Evolutionary conservation across 1,284 basidiomycete genomes (phyloP).

Genomic region (Uromyces viciae-fabae): DNA sequence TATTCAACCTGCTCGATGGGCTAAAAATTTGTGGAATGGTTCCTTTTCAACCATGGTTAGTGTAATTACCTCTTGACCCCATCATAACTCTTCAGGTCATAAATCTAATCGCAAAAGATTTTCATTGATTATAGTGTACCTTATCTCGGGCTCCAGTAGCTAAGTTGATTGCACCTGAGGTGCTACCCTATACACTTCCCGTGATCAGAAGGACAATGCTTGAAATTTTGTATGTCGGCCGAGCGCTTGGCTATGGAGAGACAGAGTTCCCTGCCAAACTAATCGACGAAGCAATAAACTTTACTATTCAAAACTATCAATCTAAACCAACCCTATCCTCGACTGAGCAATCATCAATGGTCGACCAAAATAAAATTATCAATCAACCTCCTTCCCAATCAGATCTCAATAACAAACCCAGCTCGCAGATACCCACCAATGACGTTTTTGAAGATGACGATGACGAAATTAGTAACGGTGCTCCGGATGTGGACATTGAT

Average conservation of each 20-base stretch:
- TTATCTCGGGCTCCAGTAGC: slow-evolving; percentile 57
- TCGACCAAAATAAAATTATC: not conserved
- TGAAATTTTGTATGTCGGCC: slow-evolving; percentile 56
- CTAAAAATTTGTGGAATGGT: slow-evolving; percentile 58
- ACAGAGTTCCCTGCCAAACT: slow-evolving; percentile 27
- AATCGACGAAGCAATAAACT: slow-evolving; percentile 34
- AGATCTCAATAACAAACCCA: not conserved
- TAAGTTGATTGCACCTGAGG: slow-evolving; percentile 53
- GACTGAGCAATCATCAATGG: too few species aligned
- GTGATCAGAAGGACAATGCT: slow-evolving; percentile 56
- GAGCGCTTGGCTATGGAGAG: slow-evolving; percentile 49
- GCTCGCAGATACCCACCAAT: not conserved
- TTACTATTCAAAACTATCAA: slow-evolving; percentile 34
- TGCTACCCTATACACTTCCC: slow-evolving; percentile 54
- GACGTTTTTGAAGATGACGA: slow-evolving; percentile 30
- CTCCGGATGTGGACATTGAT: not conserved
- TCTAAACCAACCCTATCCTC: not conserved
- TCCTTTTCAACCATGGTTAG: slow-evolving; percentile 47
- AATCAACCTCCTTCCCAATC: not conserved
- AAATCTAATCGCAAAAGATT: not conserved
- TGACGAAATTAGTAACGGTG: not conserved
- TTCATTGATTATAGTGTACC: slow-evolving; percentile 51
- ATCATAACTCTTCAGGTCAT: not conserved
- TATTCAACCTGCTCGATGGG: slow-evolving; percentile 58
- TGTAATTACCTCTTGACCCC: not conserved